Evolutionary conservation across 2,329 filamentous ascomycete species (phyloP).

Genomic region (Bipolaris cookei): DNA sequence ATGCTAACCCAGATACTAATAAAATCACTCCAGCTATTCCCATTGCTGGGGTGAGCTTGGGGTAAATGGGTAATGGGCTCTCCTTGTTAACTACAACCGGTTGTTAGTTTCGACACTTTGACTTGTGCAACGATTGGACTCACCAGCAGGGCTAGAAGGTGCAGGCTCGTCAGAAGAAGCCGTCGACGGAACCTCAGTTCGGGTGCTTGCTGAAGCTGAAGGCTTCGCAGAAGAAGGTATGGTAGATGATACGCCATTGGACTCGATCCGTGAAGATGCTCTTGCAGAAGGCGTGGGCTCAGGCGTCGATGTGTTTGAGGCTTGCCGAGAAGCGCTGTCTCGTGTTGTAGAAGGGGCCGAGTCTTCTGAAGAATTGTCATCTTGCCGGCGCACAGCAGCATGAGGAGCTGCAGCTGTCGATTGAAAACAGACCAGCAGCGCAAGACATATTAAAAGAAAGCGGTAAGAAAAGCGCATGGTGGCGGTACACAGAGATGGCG

Average conservation of each 20-base stretch:
- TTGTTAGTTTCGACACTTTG: conserved; percentile 1
- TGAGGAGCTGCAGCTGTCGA: conserved; percentile 30
- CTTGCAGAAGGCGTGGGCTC: conserved; percentile 19
- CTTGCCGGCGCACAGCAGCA: conserved; percentile 38
- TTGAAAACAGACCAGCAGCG: conserved; percentile 37
- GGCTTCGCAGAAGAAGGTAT: conserved; percentile 19
- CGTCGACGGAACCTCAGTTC: conserved; percentile 25
- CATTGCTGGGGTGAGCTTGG: conserved; percentile 79
- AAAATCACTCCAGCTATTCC: conserved; percentile 80
- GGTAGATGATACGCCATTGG: conserved; percentile 22
- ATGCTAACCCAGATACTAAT: conserved; percentile 71
- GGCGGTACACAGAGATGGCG: conserved; percentile 15
- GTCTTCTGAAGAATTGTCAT: conserved; percentile 30
- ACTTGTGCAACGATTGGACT: neutral
- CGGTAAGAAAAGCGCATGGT: conserved; percentile 38
- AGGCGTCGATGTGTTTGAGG: conserved; percentile 21
- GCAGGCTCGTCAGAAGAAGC: conserved; percentile 24
- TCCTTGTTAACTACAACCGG: conserved; percentile 13
- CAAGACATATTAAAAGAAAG: conserved; percentile 34
- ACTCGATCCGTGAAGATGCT: conserved; percentile 21
- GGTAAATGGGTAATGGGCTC: conserved; percentile 69
- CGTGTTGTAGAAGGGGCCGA: conserved; percentile 22
- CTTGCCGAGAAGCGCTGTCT: conserved; percentile 15
- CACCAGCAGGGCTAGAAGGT: conserved; percentile 31
- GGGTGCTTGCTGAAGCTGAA: conserved; percentile 19